Evolutionary conservation across 768 basidiomycete genomes (phyloP).

Genomic region (Tephrocybe sp.): DNA sequence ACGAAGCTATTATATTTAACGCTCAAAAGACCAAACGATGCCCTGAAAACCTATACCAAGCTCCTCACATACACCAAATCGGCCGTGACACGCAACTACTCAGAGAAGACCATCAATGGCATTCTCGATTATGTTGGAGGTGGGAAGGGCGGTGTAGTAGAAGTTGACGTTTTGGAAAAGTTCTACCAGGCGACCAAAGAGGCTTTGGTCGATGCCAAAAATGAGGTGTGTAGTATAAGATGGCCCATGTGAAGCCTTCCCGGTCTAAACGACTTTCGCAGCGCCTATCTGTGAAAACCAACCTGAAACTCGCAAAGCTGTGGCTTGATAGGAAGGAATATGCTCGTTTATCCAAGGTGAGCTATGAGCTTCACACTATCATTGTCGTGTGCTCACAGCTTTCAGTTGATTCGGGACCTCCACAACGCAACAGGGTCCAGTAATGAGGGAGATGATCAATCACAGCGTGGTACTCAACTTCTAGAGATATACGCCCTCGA

Average conservation of each 20-base stretch:
- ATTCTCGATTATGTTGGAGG: conserved; percentile 98
- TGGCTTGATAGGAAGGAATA: conserved; percentile 97
- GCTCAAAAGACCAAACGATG: conserved; percentile 77
- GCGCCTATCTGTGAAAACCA: conserved; percentile 94
- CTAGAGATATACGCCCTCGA: conserved; percentile 97
- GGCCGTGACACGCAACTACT: conserved; percentile 91
- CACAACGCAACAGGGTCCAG: conserved; percentile 60
- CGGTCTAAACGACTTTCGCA: conserved; percentile 28
- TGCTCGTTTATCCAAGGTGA: conserved; percentile 73
- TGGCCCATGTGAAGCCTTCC: conserved; percentile 2
- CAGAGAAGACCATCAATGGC: conserved; percentile 98
- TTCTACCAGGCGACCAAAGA: conserved; percentile 94
- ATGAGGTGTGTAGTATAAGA: conserved; percentile 62
- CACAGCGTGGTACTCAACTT: conserved; percentile 91
- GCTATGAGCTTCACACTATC: background rate
- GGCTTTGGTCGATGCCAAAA: conserved; percentile 90
- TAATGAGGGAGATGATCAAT: conserved; percentile 75
- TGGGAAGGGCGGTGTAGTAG: conserved; percentile 71
- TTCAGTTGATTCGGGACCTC: conserved; percentile 74
- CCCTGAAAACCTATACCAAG: conserved; percentile 80
- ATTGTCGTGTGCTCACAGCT: conserved; percentile 1
- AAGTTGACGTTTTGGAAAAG: conserved; percentile 85
- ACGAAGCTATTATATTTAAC: conserved; percentile 89
- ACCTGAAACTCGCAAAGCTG: conserved; percentile 93
- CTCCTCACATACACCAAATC: conserved; percentile 94